Evolutionary conservation across 108 stramenopile genomes (phyloP), one percentile per base, ranked within the genome.

Genomic region (Skeletonema menzelii): DNA sequence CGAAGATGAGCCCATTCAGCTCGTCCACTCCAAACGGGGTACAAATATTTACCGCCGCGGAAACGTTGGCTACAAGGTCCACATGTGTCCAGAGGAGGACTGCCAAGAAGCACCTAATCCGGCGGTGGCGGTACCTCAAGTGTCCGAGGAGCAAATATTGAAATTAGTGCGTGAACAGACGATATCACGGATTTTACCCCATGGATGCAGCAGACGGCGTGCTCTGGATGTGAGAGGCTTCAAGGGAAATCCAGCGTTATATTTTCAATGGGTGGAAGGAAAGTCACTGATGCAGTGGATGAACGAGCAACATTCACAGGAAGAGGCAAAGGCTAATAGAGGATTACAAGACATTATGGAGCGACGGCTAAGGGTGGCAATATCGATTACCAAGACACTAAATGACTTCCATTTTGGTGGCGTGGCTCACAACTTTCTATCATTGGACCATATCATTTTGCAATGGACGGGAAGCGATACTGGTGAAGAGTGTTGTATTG

Each of bases 211-310:
- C 5, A 47, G 19, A 19, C 46, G 46, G 19, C 46, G 46, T 6
- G 46, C 19, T 19, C 17, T 47, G 17, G 46, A 47, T 47, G 46
- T 47, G 17, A 47, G 19, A 6, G 46, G 46, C 17, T 47, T 47
- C 6, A 47, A 47, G 19, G 46, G 46, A 5, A 47, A 47, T 47
- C 46, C 46, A 19, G 17, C 46, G 0, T 1, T 65, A 6, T 65
- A 49, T 15, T 67, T 67, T 20, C 56, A 56, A 1, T 67, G 67
- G 67, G 67, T 67, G 24, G 55, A 56, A 12, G 67, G 67, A 2
- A 22, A 53, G 15, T 35, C 67, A 24, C 12, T 56, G 11, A 34
- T n/a, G 11, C 49, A 42, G 5, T 67, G 67, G 67, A 31, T 67
- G 53, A 4, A 37, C 10, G 35, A 37, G 19, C 46, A 47, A 5